Evolutionary conservation across 1,139 yeast species (phyloP), one percentile per base, ranked within the genome.

Genomic region (Taphrina communis): DNA sequence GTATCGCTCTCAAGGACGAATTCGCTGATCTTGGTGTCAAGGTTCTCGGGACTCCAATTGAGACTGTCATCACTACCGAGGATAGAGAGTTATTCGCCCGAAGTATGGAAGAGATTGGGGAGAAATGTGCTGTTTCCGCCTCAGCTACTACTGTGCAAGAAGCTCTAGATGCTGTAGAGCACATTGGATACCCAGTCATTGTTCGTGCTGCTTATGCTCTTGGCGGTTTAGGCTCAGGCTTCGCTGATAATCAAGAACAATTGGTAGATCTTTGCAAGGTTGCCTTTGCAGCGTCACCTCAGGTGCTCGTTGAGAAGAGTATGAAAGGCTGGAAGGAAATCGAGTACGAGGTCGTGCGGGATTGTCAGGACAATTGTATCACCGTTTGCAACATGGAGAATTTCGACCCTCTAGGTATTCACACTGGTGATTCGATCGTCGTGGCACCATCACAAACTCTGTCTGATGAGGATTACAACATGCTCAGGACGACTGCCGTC

Each of bases 321-420:
- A 90, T 94, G 97, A 94, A 94, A 83, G 99, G 99, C 73, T 94
- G 99, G 99, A 94, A 94, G 80, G 99, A 94, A 82, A 91, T 94
- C 75, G 99, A 94, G 82, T 94, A 94, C 79, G 99, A 94, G 82
- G 99, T 94, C 80, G 99, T 94, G 72, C 90, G 99, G 79, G 99
- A 94, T 82, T 95, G 96, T 63, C 88, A 86, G 75, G 98, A 91
- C 80, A 94, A 94, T 86, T 94, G 99, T 86, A 92, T 94, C 77
- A 94, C 99, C 68, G 99, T 94, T 72, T 94, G 99, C 86, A 94
- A 94, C 82, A 94, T 94, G 99, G 99, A 94, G 53, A 94, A 94
- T 83, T 94, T 94, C 76, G 99, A 94, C 82, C 99, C 99, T 66
- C 86, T 94, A 76, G 99, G 99, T 79, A 93, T 94, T 77, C 99